Evolutionary conservation across 2,329 filamentous ascomycete species (phyloP).

Genomic region (Cladorrhinum sp.): DNA sequence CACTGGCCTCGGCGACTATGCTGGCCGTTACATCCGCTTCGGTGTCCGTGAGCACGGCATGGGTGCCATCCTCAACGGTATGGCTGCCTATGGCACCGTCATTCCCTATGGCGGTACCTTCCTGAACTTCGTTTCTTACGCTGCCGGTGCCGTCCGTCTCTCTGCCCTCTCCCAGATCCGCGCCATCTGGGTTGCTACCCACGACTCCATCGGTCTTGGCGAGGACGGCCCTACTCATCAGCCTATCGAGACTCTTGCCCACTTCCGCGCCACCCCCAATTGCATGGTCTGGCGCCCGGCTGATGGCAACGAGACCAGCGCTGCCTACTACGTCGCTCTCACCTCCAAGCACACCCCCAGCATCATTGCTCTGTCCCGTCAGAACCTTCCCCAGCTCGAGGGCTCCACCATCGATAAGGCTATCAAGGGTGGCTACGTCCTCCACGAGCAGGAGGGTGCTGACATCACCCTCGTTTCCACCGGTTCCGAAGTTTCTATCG

Average conservation of each 20-base stretch:
- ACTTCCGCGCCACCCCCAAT: slow-evolving; percentile 98
- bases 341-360: slow-evolving; percentile 86
- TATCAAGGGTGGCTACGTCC: slow-evolving; percentile 93
- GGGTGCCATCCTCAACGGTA: slow-evolving; percentile 92
- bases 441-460: slow-evolving; percentile 79
- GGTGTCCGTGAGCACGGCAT: slow-evolving; percentile 91
- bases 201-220: slow-evolving; percentile 98
- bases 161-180: slow-evolving; percentile 89
- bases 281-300: slow-evolving; percentile 99
- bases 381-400: slow-evolving; percentile 98
- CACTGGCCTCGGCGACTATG: slow-evolving; percentile 82
- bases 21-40: slow-evolving; percentile 88
- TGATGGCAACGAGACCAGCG: slow-evolving; percentile 96
- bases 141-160: slow-evolving; percentile 89
- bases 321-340: slow-evolving; percentile 93
- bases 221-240: slow-evolving; percentile 99
- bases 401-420: slow-evolving; percentile 84
- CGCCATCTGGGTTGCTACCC: slow-evolving; percentile 92
- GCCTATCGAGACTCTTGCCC: slow-evolving; percentile 95
- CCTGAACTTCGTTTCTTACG: slow-evolving; percentile 99
- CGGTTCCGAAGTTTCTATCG: slow-evolving; percentile 93
- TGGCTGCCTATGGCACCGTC: slow-evolving; percentile 91
- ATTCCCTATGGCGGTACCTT: slow-evolving; percentile 95
- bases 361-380: slow-evolving; percentile 91
- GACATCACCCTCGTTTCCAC: slow-evolving; percentile 89